Evolutionary conservation across 179 eudicot genomes (phyloP).

Genomic region (Camellia oleifera): DNA sequence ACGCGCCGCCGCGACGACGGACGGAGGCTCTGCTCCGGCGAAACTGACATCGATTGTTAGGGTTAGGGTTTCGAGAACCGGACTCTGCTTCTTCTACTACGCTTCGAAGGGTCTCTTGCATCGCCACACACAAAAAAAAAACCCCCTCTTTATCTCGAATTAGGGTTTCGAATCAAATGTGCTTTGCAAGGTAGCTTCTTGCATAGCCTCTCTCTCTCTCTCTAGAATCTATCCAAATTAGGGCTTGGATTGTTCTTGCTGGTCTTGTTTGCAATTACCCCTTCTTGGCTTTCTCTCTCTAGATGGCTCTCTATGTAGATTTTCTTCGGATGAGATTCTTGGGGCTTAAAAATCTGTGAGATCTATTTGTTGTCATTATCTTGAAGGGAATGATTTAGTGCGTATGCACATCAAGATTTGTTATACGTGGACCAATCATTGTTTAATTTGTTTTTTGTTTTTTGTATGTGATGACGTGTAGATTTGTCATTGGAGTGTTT

Average conservation of each 20-base stretch:
- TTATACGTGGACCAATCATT: neutral
- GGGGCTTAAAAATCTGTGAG: constrained; percentile 26
- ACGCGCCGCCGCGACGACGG: constrained; percentile 29
- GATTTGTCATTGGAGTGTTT: neutral
- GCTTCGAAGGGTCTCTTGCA: neutral
- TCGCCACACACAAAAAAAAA: neutral
- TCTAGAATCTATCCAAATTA: neutral
- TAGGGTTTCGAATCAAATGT: neutral
- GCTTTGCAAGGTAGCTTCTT: neutral
- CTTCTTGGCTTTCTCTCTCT: constrained; percentile 10
- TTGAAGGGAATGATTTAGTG: constrained; percentile 10
- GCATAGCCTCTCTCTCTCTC: neutral
- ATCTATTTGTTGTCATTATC: constrained; percentile 11
- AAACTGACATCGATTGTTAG: constrained; percentile 23
- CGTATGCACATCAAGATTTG: neutral
- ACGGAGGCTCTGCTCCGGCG: constrained; percentile 22
- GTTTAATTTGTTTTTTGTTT: neutral
- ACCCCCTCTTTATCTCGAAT: neutral
- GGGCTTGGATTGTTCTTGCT: neutral
- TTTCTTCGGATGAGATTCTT: constrained; percentile 25
- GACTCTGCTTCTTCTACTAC: too few species aligned
- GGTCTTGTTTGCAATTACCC: neutral
- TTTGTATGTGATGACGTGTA: neutral
- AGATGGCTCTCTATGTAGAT: neutral
- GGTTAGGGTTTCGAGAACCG: constrained; percentile 20